These are phyloP conservation scores for Talaromyces amestolkiae DNA, from an alignment of 2,329 filamentous ascomycete genomes.

Conservation along the genomic window DNA sequence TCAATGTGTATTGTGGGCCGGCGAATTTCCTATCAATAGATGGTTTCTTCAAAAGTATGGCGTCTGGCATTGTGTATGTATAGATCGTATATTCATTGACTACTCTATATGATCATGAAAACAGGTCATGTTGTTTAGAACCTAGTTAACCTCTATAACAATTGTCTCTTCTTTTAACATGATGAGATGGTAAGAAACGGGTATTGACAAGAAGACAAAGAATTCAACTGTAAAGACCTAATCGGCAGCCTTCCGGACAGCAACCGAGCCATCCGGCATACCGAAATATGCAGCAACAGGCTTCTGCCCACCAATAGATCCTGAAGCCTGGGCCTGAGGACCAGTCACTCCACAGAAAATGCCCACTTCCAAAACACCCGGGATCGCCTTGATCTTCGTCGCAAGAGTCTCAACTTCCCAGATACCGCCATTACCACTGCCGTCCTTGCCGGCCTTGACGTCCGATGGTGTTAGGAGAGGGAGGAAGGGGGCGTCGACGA, in stretches of 20 bases:
- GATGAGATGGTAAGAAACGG: neutral
- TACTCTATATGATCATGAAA: neutral
- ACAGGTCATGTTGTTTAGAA: neutral
- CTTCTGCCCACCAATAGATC: slow-evolving; percentile 73
- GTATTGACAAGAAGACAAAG: slow-evolving; percentile 12
- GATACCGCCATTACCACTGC: slow-evolving; percentile 60
- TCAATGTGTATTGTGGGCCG: neutral
- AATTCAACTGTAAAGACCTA: slow-evolving; percentile 17
- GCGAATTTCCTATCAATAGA: slow-evolving; percentile 17
- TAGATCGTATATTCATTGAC: slow-evolving; percentile 3
- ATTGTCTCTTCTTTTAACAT: neutral
- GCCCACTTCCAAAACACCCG: slow-evolving; percentile 87
- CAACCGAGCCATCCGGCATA: slow-evolving; percentile 71
- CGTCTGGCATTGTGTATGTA: slow-evolving; percentile 12
- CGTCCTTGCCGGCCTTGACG: slow-evolving; percentile 46
- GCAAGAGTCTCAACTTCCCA: slow-evolving; percentile 81
- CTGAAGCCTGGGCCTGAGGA: slow-evolving; percentile 60
- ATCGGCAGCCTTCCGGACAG: slow-evolving; percentile 49
- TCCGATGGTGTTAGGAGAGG: slow-evolving; percentile 66
- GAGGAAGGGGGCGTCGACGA: slow-evolving; percentile 88
- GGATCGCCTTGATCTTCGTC: slow-evolving; percentile 71
- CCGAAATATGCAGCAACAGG: slow-evolving; percentile 95
- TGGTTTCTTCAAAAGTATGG: slow-evolving; percentile 4
- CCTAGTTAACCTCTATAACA: neutral
- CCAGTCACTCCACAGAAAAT: slow-evolving; percentile 84